Evolutionary conservation across 2,329 filamentous ascomycete species (phyloP).

Genomic region (Atkinsonella texensis): DNA sequence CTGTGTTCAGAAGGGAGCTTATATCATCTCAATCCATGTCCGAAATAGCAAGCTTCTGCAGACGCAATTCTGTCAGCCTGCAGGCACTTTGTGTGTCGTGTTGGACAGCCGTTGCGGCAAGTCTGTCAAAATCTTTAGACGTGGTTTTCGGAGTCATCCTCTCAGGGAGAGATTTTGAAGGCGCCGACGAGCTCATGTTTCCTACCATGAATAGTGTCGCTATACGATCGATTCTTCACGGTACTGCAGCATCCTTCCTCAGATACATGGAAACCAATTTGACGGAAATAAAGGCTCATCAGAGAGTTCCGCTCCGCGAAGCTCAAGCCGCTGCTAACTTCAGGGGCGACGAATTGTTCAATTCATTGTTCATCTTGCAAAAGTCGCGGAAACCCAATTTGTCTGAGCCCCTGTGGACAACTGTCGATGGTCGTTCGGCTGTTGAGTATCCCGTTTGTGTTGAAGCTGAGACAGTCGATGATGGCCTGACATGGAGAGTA

Average conservation of each 20-base stretch:
- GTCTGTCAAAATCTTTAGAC: conserved; percentile 52
- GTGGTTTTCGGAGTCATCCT: conserved; percentile 74
- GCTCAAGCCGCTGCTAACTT: conserved; percentile 36
- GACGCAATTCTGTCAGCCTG: conserved; percentile 51
- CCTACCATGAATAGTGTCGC: conserved; percentile 89
- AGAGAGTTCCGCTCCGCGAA: conserved; percentile 66
- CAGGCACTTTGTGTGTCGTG: conserved; percentile 67
- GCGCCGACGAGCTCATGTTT: conserved; percentile 58
- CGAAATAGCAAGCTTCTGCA: conserved; percentile 45
- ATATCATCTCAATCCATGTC: conserved; percentile 1
- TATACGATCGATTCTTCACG: conserved; percentile 61
- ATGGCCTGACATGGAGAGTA: conserved; percentile 54
- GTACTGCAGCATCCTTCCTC: conserved; percentile 51
- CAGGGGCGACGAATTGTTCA: conserved; percentile 32
- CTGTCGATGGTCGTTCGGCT: conserved; percentile 49
- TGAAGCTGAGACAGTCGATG: conserved; percentile 56
- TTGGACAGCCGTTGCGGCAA: conserved; percentile 61
- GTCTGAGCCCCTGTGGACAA: conserved; percentile 39
- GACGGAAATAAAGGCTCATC: conserved; percentile 52
- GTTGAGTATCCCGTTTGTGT: conserved; percentile 75
- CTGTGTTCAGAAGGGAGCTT: conserved; percentile 8
- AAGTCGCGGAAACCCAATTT: conserved; percentile 13
- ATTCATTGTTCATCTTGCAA: conserved; percentile 45
- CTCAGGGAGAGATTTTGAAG: conserved; percentile 69
- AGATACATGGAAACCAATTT: conserved; percentile 62